Conservation (phyloP, 768 basidiomycete species). For the Strobilomyces confusus region DNA sequence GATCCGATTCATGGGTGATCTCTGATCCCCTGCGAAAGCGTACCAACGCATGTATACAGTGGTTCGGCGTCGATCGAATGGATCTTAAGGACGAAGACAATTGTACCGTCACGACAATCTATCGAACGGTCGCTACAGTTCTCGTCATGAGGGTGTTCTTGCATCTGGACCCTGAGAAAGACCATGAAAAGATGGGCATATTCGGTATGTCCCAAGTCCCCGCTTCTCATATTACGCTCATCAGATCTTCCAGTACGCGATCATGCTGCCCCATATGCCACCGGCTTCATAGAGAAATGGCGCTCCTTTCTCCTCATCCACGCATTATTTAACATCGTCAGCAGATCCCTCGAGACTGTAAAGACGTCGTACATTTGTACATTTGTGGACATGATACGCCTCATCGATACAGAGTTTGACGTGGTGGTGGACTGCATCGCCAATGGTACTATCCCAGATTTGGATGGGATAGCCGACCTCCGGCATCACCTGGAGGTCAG, state of each 20-base stretch:
- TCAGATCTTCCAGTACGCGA: background rate
- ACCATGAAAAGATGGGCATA: background rate
- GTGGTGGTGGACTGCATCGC: slow-evolving; percentile 12
- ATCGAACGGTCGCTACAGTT: background rate
- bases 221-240: no score
- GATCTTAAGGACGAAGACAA: background rate
- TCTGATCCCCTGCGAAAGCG: background rate
- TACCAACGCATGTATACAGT: background rate
- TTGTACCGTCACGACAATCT: background rate
- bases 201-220: background rate
- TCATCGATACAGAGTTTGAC: slow-evolving; percentile 11
- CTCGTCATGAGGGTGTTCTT: background rate
- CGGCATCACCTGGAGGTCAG: slow-evolving; percentile 1
- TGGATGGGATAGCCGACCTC: no score
- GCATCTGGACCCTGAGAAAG: background rate
- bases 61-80: background rate
- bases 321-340: slow-evolving; percentile 1
- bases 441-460: background rate
- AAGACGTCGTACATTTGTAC: slow-evolving; percentile 4
- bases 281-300: slow-evolving; percentile 6
- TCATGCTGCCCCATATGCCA: slow-evolving; percentile 2
- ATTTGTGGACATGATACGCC: slow-evolving; percentile 11
- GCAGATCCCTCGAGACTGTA: slow-evolving; percentile 3
- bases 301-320: background rate
- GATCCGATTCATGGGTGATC: background rate